Percentiles rank a stretch among this genome's conserved stretches.
These are phyloP conservation scores for Scutellaria baicalensis DNA, from an alignment of 257 asterid species.

Conservation along the genomic window DNA sequence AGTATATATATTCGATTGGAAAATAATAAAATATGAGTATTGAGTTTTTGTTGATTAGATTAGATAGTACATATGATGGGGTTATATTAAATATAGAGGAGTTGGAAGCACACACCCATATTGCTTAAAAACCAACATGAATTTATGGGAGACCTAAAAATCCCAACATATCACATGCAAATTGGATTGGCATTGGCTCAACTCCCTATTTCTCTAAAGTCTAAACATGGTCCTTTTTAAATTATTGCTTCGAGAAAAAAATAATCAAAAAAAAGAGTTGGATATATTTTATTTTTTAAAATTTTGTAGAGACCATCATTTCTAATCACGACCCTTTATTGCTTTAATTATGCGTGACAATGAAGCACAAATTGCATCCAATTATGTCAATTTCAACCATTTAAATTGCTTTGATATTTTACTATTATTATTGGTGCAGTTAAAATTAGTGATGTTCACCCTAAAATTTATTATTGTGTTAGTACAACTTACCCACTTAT, in stretches of 20 bases:
- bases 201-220: not conserved
- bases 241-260: not conserved
- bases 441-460: not conserved
- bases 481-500: not conserved
- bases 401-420: not conserved
- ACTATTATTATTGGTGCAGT: not conserved
- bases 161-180: constrained; percentile 29
- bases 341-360: constrained; percentile 6
- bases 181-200: not conserved
- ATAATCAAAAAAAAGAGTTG: not conserved
- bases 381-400: constrained; percentile 3
- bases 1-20: no score
- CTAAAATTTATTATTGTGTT: not conserved
- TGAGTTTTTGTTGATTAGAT: no score
- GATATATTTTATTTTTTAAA: not conserved
- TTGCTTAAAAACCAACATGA: constrained; percentile 6
- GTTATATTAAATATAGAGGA: not conserved
- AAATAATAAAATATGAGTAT: not conserved
- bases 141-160: constrained; percentile 7
- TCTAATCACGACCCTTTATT: constrained; percentile 10
- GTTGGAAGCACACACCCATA: not conserved
- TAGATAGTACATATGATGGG: not conserved
- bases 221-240: not conserved
- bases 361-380: constrained; percentile 18
- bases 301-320: constrained; percentile 10